phyloP scores from a whole-genome alignment of 2,329 filamentous ascomycete species.

The Aspergillus floridensis region DNA sequence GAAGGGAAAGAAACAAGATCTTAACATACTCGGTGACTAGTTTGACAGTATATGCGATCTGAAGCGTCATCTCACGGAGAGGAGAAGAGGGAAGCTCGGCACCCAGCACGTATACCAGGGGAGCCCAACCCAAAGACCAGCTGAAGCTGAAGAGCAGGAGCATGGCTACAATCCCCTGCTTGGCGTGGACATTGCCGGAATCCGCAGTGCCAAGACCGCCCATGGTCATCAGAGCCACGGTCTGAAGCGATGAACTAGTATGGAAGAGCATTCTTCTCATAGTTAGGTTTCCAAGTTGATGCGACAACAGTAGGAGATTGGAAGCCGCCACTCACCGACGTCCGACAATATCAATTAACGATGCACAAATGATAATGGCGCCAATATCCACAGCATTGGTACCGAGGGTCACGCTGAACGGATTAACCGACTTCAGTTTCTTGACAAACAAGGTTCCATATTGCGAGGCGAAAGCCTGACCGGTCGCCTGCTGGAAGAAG shows the following conservation, averaged over 20 bases:
- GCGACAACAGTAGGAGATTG: not conserved
- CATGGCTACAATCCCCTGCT: conserved; percentile 1
- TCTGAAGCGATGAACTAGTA: not conserved
- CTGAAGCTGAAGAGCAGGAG: not conserved
- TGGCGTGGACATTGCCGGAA: not conserved
- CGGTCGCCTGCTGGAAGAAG: conserved; percentile 4
- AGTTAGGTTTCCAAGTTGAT: not conserved
- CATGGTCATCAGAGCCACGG: not conserved
- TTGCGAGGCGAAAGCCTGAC: not conserved
- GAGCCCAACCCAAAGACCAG: not conserved
- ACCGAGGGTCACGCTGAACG: not conserved
- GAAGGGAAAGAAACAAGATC: not conserved
- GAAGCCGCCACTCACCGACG: not conserved
- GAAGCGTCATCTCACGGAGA: not conserved
- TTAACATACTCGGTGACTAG: not conserved
- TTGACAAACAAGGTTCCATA: conserved; percentile 6
- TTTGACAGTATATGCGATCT: not conserved
- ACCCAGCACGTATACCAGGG: not conserved
- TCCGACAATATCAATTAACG: not conserved
- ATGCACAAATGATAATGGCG: not conserved
- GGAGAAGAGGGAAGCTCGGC: not conserved
- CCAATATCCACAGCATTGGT: not conserved
- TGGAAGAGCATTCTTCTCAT: not conserved
- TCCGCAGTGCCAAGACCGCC: not conserved
- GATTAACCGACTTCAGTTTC: conserved; percentile 2